phyloP scores from a whole-genome alignment of 768 basidiomycete genomes.

The Rhodotorula paludigena region DNA sequence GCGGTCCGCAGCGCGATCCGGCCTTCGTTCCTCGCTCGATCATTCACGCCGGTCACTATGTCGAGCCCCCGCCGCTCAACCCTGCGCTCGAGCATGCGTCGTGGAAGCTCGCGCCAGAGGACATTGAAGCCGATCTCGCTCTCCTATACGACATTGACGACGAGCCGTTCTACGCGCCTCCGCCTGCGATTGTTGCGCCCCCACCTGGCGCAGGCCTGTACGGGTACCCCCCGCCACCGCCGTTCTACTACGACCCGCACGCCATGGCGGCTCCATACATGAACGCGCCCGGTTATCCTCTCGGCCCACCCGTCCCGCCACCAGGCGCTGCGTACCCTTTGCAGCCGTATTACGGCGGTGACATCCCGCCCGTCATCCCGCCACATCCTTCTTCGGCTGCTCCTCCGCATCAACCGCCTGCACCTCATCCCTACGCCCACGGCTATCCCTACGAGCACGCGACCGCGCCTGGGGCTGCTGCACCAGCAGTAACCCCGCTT shows the following conservation, averaged over 20 bases:
- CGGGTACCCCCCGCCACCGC: background rate
- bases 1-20: slow-evolving; percentile 14
- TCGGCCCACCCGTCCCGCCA: background rate
- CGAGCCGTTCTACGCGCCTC: background rate
- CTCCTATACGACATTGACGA: slow-evolving; percentile 21
- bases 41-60: slow-evolving; percentile 11
- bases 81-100: slow-evolving; percentile 15
- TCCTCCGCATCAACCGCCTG: no score
- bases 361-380: no score
- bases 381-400: no score
- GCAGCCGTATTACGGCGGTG: background rate
- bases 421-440: no score
- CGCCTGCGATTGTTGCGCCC: background rate
- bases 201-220: background rate
- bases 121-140: slow-evolving; percentile 30
- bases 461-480: no score
- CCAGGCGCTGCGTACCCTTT: background rate
- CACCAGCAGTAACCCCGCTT: no score
- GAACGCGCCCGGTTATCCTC: background rate
- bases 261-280: background rate
- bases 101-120: slow-evolving; percentile 11
- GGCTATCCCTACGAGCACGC: no score
- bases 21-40: slow-evolving; percentile 1
- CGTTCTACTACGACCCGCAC: background rate
- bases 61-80: slow-evolving; percentile 27